Evolutionary conservation across 208 protist genomes (phyloP).

Genomic region (Leishmania braziliensis): DNA sequence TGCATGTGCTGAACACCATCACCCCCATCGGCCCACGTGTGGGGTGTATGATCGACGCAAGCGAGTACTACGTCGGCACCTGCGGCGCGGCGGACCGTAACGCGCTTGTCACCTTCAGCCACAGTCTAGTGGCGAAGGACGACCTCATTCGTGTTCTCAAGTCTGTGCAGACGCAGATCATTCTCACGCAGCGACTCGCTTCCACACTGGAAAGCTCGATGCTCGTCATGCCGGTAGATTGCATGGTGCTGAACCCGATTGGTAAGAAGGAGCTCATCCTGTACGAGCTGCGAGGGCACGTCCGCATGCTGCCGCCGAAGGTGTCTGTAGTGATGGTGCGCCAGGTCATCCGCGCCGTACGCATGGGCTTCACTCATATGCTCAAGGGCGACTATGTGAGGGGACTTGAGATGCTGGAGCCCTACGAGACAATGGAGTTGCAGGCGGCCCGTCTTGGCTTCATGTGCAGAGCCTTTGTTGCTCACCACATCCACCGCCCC

Average conservation of each 20-base stretch:
- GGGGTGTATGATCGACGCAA: conserved; percentile 54
- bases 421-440: conserved; percentile 32
- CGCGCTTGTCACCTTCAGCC: conserved; percentile 45
- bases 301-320: conserved; percentile 14
- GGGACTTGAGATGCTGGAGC: conserved; percentile 35
- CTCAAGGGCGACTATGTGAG: conserved; percentile 44
- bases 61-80: conserved; percentile 70
- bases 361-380: conserved; percentile 54
- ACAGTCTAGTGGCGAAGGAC: conserved; percentile 19
- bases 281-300: conserved; percentile 58
- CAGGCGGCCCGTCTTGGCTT: conserved; percentile 42
- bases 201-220: conserved; percentile 49
- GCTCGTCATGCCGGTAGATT: conserved; percentile 59
- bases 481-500: conserved; percentile 36
- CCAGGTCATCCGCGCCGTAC: conserved; percentile 29
- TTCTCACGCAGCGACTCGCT: conserved; percentile 53
- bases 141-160: conserved; percentile 50
- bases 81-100: conserved; percentile 52
- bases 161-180: conserved; percentile 44
- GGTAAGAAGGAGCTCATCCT: conserved; percentile 26
- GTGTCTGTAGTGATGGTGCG: conserved; percentile 25
- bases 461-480: conserved; percentile 35
- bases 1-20: conserved; percentile 28
- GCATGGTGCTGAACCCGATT: conserved; percentile 26
- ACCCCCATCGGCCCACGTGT: conserved; percentile 38